Evolutionary conservation across 169 alveolate species (phyloP), one percentile per base, ranked within the genome.

Genomic region (Eimeria brunetti): DNA sequence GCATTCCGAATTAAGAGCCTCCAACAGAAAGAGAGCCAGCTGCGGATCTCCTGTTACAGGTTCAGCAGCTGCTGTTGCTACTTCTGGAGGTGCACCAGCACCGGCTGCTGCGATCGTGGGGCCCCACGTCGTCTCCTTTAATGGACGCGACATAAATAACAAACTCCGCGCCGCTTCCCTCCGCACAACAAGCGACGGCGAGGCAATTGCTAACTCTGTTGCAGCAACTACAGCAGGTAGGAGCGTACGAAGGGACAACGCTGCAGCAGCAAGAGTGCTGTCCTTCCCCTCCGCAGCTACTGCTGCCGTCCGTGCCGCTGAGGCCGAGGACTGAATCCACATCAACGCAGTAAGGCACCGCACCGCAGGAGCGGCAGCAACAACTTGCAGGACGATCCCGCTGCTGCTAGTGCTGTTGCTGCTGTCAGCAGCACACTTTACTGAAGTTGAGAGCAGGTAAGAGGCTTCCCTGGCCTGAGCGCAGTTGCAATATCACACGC

Each of bases 31-130:
- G 78, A 85, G 78, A 18, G 80, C 62, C 91, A 85, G 80, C 22
- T 85, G 91, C 38, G 91, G 91, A 38, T 85, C 80, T 56, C 49
- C 91, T 85, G 80, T 46, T 36, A 85, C 91, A n/a, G 91, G 91
- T 36, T 60, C 78, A 22, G 91, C 46, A 12, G 91, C 91, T 30
- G 80, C 91, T 85, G 91, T 46, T 58, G 24, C 91, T 14, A 46
- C 76, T 30, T 58, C 80, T 33, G 91, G 60, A 4, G 75, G 64
- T 16, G 91, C 91, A 18, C 81, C 91, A 53, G 91, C 80, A 38
- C 81, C 91, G 16, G 91, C 91, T 46, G 91, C 62, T 27, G 91
- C 78, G 49, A 58, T 69, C 1, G 60, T 60, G 56, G 62, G 33
- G 36, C 80, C 91, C 91, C 91, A 56, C 18, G 11, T 16, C 44